Percentiles rank a stretch among this genome's conserved stretches.
phyloP scores from a whole-genome alignment of 169 alveolate species.

The Eimeria necatrix region DNA sequence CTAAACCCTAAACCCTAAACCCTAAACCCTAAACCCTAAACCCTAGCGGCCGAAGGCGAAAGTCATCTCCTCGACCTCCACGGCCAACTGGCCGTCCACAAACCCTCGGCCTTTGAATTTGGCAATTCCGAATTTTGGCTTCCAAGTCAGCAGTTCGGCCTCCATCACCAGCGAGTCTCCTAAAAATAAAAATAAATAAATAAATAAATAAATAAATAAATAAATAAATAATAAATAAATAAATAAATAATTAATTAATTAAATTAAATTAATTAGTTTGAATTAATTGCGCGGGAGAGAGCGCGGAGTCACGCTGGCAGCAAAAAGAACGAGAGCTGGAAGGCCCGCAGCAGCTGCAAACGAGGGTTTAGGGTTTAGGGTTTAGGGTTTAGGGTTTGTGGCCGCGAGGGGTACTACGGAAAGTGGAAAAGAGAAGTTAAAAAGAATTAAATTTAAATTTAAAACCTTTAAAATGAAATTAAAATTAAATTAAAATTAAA shows the following conservation, averaged over 20 bases:
- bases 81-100: constrained; percentile 83
- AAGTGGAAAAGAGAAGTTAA: no score
- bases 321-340: no score
- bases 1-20: constrained; percentile 15
- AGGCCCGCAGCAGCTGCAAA: no score
- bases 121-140: constrained; percentile 85
- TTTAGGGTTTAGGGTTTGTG: no score
- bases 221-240: neutral
- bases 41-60: constrained; percentile 82
- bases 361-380: no score
- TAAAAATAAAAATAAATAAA: constrained; percentile 38
- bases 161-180: constrained; percentile 87
- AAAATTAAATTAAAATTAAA: no score
- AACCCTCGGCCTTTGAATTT: constrained; percentile 84
- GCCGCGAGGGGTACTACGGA: no score
- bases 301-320: no score
- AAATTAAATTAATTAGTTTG: no score
- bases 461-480: no score
- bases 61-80: constrained; percentile 83
- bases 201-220: neutral
- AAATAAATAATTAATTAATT: no score
- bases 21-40: constrained; percentile 23
- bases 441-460: neutral
- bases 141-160: constrained; percentile 83
- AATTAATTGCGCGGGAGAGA: no score